phyloP scores from a whole-genome alignment of 2,329 filamentous ascomycete genomes.

The Penicillium sp. region DNA sequence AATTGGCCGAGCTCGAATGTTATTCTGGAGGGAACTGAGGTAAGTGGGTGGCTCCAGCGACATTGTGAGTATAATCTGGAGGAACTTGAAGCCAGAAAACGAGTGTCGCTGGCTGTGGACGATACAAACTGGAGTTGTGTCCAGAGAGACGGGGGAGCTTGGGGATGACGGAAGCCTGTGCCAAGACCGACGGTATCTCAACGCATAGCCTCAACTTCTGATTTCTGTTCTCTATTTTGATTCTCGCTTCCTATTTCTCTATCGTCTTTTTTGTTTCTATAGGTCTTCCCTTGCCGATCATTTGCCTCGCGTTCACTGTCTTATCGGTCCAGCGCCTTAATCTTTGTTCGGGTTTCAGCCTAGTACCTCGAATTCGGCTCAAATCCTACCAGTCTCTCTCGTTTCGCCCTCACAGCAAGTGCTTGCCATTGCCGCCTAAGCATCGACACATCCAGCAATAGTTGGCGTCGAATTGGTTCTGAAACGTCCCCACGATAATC shows the following conservation, averaged over 20 bases:
- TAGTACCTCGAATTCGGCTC: constrained; percentile 9
- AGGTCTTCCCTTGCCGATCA: not conserved
- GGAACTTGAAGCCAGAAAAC: constrained; percentile 7
- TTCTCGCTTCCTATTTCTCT: constrained; percentile 1
- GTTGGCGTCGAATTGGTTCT: not conserved
- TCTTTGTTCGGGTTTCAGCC: constrained; percentile 7
- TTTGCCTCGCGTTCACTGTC: not conserved
- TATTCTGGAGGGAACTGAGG: constrained; percentile 84
- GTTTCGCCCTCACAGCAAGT: constrained; percentile 1
- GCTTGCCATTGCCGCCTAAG: not conserved
- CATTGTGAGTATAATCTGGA: constrained; percentile 53
- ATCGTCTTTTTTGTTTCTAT: not conserved
- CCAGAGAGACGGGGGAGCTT: constrained; percentile 17
- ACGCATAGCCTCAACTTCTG: constrained; percentile 6
- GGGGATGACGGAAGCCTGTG: constrained; percentile 25
- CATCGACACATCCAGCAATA: not conserved
- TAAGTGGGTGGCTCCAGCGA: constrained; percentile 90
- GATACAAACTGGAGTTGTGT: constrained; percentile 8
- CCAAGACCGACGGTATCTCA: constrained; percentile 21
- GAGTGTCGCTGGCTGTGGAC: constrained; percentile 6
- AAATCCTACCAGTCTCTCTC: constrained; percentile 4
- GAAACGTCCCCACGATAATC: not conserved
- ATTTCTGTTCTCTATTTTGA: not conserved
- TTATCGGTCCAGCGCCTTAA: constrained; percentile 1
- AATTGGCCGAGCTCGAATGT: constrained; percentile 92